Conservation (phyloP, 495 filamentous ascomycete genomes). For the Filosporella fistucella region DNA sequence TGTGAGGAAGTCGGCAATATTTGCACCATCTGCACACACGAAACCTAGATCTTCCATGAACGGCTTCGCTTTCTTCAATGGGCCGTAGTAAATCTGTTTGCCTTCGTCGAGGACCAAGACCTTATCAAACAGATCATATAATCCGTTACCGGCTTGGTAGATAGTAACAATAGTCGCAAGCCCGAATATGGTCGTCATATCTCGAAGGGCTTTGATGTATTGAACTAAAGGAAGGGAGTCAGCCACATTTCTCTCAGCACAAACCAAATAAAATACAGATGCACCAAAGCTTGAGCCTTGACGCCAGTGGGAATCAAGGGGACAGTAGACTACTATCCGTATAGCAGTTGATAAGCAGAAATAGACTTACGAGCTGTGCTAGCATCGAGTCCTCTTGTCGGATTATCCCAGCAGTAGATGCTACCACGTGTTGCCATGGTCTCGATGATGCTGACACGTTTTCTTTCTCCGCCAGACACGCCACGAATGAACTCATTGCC, state of each 20-base stretch:
- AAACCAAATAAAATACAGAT: no score
- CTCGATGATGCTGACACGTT: slow-evolving; percentile 66
- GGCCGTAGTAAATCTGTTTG: slow-evolving; percentile 58
- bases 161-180: slow-evolving; percentile 59
- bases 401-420: slow-evolving; percentile 67
- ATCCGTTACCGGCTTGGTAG: slow-evolving; percentile 63
- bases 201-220: slow-evolving; percentile 51
- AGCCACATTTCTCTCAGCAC: no score
- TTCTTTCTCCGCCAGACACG: slow-evolving; percentile 70
- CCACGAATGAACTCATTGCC: slow-evolving; percentile 62
- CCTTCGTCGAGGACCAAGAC: slow-evolving; percentile 65
- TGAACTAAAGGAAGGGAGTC: neutral
- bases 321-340: no score
- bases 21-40: slow-evolving; percentile 54
- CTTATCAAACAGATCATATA: slow-evolving; percentile 68
- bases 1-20: slow-evolving; percentile 64
- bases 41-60: slow-evolving; percentile 67
- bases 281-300: no score
- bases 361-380: slow-evolving; percentile 64
- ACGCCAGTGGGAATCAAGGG: no score
- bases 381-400: slow-evolving; percentile 63
- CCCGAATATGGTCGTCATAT: slow-evolving; percentile 56
- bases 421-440: slow-evolving; percentile 51
- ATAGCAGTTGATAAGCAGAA: no score
- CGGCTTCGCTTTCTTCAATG: slow-evolving; percentile 45